These are phyloP conservation scores for Fusarium foetens DNA, from an alignment of 2,329 filamentous ascomycete species.

Conservation along the genomic window DNA sequence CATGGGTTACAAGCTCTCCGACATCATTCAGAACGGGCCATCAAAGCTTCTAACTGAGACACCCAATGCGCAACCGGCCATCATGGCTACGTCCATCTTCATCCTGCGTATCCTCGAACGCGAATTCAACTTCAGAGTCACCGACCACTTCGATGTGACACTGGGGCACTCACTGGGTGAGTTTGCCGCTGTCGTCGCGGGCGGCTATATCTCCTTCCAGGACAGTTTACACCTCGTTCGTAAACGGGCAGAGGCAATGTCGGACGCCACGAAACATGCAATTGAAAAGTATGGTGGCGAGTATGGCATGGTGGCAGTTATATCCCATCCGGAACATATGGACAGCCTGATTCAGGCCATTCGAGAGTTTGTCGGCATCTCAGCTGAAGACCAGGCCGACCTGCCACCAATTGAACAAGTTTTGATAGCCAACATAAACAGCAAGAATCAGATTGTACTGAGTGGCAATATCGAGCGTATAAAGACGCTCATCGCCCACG, in stretches of 20 bases:
- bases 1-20: conserved; percentile 78
- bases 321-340: conserved; percentile 86
- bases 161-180: conserved; percentile 93
- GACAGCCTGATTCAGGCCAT: conserved; percentile 76
- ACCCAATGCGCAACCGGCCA: conserved; percentile 90
- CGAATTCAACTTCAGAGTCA: conserved; percentile 81
- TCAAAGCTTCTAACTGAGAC: conserved; percentile 81
- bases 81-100: conserved; percentile 93
- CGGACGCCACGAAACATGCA: conserved; percentile 75
- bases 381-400: conserved; percentile 73
- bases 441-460: conserved; percentile 94
- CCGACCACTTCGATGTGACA: conserved; percentile 79
- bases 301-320: conserved; percentile 93
- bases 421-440: conserved; percentile 92
- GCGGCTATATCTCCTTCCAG: conserved; percentile 79
- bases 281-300: conserved; percentile 76
- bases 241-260: conserved; percentile 84
- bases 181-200: conserved; percentile 89
- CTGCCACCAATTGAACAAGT: conserved; percentile 85
- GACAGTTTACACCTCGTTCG: conserved; percentile 83
- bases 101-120: conserved; percentile 88
- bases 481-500: conserved; percentile 81
- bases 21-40: conserved; percentile 82
- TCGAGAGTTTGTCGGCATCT: conserved; percentile 79
- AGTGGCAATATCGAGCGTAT: conserved; percentile 88